Evolutionary conservation across 2,329 filamentous ascomycete genomes (phyloP).

Genomic region (Zasmidium cellare): DNA sequence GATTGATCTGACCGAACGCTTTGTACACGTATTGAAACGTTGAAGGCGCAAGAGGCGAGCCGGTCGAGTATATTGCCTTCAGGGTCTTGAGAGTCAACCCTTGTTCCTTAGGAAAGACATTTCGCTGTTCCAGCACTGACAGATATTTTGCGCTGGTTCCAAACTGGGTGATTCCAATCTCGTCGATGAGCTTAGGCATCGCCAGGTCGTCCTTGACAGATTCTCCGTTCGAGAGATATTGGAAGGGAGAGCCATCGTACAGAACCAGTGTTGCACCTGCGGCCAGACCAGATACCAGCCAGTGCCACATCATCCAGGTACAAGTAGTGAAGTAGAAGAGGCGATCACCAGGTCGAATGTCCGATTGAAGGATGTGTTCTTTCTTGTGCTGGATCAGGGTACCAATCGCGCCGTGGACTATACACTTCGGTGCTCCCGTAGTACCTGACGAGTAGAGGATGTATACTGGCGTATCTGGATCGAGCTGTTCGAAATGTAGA

Average conservation of each 20-base stretch:
- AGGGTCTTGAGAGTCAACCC: slow-evolving; percentile 61
- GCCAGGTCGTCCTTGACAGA: slow-evolving; percentile 71
- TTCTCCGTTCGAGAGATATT: slow-evolving; percentile 47
- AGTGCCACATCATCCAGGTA: slow-evolving; percentile 99
- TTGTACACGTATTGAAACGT: slow-evolving; percentile 89
- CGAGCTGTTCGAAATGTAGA: slow-evolving; percentile 69
- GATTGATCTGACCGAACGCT: slow-evolving; percentile 81
- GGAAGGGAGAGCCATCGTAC: slow-evolving; percentile 91
- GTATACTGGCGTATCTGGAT: slow-evolving; percentile 85
- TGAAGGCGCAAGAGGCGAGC: slow-evolving; percentile 85
- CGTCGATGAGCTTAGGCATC: slow-evolving; percentile 78
- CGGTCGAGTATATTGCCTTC: slow-evolving; percentile 89
- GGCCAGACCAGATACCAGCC: slow-evolving; percentile 84
- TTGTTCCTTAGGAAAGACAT: slow-evolving; percentile 58
- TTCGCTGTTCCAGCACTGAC: slow-evolving; percentile 80
- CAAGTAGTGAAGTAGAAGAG: slow-evolving; percentile 94
- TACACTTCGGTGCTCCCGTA: slow-evolving; percentile 84
- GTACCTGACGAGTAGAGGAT: slow-evolving; percentile 93
- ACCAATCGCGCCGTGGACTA: slow-evolving; percentile 86
- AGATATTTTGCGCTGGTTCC: slow-evolving; percentile 95
- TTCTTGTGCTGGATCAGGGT: slow-evolving; percentile 97
- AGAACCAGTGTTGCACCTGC: slow-evolving; percentile 80
- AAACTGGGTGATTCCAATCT: slow-evolving; percentile 84
- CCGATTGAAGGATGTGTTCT: slow-evolving; percentile 85
- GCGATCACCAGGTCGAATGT: slow-evolving; percentile 69